phyloP scores from a whole-genome alignment of 2,329 filamentous ascomycete genomes.

The Arthrobotrys entomopaga region DNA sequence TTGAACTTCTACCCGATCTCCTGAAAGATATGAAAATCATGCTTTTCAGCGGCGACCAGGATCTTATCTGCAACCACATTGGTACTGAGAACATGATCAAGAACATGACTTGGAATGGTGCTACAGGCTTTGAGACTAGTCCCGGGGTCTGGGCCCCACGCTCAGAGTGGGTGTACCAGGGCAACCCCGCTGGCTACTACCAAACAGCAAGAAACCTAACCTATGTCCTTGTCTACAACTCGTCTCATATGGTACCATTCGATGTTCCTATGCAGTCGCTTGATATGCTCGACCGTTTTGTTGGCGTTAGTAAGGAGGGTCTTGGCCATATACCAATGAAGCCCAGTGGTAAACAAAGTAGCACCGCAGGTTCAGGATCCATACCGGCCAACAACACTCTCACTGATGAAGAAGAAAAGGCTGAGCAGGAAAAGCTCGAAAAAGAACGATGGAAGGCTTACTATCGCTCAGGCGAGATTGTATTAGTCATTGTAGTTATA shows the following conservation, averaged over 20 bases:
- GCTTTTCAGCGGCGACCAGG: conserved; percentile 91
- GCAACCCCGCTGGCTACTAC: conserved; percentile 86
- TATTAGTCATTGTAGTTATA: conserved; percentile 81
- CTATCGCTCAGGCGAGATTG: conserved; percentile 84
- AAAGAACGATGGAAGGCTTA: conserved; percentile 90
- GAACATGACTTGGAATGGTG: conserved; percentile 90
- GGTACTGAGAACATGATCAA: conserved; percentile 91
- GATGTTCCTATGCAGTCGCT: conserved; percentile 85
- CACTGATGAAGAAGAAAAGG: conserved; percentile 67
- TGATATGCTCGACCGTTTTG: conserved; percentile 97
- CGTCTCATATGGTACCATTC: conserved; percentile 98
- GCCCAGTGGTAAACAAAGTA: conserved; percentile 64
- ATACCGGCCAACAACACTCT: conserved; percentile 77
- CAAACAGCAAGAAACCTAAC: conserved; percentile 95
- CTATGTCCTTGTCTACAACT: conserved; percentile 94
- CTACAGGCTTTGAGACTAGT: conserved; percentile 83
- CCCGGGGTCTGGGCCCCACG: conserved; percentile 92
- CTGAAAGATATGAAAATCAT: conserved; percentile 80
- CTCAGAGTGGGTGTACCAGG: conserved; percentile 92
- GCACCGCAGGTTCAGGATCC: conserved; percentile 85
- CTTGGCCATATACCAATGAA: conserved; percentile 84
- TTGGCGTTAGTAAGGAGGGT: conserved; percentile 87
- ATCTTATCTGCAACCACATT: conserved; percentile 96
- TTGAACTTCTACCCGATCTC: conserved; percentile 79
- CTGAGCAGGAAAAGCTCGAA: conserved; percentile 77